Percentiles rank a stretch among this genome's conserved stretches.
Conservation (phyloP, 23 red algal genomes). For the Gracilaria vermiculophylla region DNA sequence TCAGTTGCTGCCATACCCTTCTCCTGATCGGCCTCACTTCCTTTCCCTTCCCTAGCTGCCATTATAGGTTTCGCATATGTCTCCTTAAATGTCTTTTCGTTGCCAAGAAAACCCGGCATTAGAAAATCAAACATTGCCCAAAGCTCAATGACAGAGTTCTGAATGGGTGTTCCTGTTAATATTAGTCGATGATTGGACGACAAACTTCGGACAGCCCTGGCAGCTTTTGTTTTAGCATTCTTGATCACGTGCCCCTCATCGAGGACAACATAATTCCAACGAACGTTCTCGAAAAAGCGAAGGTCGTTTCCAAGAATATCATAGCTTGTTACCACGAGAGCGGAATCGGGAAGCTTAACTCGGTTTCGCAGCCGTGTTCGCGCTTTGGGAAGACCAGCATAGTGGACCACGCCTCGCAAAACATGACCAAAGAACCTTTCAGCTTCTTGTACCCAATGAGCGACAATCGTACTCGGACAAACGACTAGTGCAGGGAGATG, state of each 20-base stretch:
- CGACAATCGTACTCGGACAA: constrained; percentile 84
- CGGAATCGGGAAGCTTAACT: not conserved
- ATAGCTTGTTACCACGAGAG: constrained; percentile 89
- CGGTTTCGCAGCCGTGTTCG: constrained; percentile 30
- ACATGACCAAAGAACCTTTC: constrained; percentile 82
- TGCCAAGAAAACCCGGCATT: constrained; percentile 95
- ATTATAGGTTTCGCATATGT: constrained; percentile 89
- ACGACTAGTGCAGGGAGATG: constrained; percentile 74
- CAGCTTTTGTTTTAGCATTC: constrained; percentile 84
- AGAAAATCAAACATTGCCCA: constrained; percentile 99
- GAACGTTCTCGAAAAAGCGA: constrained; percentile 44
- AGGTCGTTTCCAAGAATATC: constrained; percentile 83
- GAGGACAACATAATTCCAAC: constrained; percentile 85
- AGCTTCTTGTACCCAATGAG: constrained; percentile 91
- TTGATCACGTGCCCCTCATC: constrained; percentile 99
- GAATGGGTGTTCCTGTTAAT: constrained; percentile 94
- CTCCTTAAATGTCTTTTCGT: constrained; percentile 77
- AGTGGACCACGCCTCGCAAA: constrained; percentile 76
- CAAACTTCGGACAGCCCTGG: constrained; percentile 81
- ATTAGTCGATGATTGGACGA: constrained; percentile 80
- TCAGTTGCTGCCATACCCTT: constrained; percentile 74
- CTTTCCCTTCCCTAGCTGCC: constrained; percentile 65
- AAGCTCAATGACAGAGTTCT: constrained; percentile 94
- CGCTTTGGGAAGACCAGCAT: constrained; percentile 70
- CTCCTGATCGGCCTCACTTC: constrained; percentile 77